These are phyloP conservation scores for Beauveria varroae DNA, from an alignment of 2,329 filamentous ascomycete species.

Conservation along the genomic window DNA sequence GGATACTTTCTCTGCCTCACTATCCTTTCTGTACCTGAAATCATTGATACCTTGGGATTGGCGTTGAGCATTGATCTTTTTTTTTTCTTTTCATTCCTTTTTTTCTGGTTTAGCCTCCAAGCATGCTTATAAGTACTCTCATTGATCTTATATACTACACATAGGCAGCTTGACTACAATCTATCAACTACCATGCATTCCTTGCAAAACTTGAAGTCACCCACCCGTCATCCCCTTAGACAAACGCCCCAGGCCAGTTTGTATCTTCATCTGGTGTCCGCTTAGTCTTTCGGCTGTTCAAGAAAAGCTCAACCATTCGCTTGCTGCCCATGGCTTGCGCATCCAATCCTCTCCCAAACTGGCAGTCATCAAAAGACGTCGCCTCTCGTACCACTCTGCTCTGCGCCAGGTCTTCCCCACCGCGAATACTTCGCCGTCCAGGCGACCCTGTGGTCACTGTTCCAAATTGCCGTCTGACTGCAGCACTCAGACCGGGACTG, in stretches of 20 bases:
- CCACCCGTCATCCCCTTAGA: conserved; percentile 16
- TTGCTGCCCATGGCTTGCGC: conserved; percentile 36
- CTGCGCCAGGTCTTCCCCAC: neutral
- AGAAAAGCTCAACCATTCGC: conserved; percentile 47
- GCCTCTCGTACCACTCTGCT: conserved; percentile 1
- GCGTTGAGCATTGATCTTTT: neutral
- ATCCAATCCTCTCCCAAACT: conserved; percentile 17
- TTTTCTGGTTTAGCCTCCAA: neutral
- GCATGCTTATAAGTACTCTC: conserved; percentile 4
- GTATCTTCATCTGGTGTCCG: neutral
- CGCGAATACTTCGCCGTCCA: conserved; percentile 2
- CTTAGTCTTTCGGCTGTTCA: conserved; percentile 38
- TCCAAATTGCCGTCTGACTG: conserved; percentile 14
- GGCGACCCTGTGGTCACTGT: conserved; percentile 9
- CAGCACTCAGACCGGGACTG: conserved; percentile 20
- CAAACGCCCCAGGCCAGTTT: conserved; percentile 18
- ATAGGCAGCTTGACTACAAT: conserved; percentile 4
- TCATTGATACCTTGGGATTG: conserved; percentile 10
- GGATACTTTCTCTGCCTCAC: neutral
- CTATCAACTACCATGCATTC: conserved; percentile 5
- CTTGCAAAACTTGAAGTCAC: neutral
- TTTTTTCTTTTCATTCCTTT: neutral
- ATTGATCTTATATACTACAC: conserved; percentile 5
- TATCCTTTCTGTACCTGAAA: neutral
- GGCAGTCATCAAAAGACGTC: conserved; percentile 11